These are phyloP conservation scores for Barnettozyma pratensis DNA, from an alignment of 805 yeast genomes.

Conservation along the genomic window DNA sequence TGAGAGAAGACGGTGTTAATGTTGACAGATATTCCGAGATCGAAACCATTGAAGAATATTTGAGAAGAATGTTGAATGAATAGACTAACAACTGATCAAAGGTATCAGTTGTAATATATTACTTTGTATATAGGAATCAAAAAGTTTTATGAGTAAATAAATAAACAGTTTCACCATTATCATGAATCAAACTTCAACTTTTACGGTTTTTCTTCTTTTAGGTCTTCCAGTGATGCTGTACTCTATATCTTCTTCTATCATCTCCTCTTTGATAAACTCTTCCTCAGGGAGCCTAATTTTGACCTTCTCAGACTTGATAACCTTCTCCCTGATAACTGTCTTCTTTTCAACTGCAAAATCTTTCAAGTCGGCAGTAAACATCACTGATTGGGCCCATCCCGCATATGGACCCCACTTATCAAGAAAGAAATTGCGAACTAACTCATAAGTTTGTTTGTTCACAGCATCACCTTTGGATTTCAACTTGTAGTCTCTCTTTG, in stretches of 20 bases:
- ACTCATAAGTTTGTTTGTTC: slow-evolving; percentile 28
- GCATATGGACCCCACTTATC: slow-evolving; percentile 85
- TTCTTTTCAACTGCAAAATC: slow-evolving; percentile 70
- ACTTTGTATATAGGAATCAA: slow-evolving; percentile 6
- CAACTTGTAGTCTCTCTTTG: slow-evolving; percentile 71
- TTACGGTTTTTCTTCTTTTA: slow-evolving; percentile 20
- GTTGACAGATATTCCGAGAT: slow-evolving; percentile 32
- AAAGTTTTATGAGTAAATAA: neutral
- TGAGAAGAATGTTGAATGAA: slow-evolving; percentile 15
- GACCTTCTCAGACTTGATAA: slow-evolving; percentile 14
- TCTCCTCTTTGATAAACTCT: slow-evolving; percentile 10
- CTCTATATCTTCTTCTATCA: slow-evolving; percentile 16
- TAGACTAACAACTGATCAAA: neutral
- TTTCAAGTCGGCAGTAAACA: slow-evolving; percentile 77
- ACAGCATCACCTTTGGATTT: slow-evolving; percentile 28
- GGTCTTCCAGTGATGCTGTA: slow-evolving; percentile 26
- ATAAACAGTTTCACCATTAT: neutral
- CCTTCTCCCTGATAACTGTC: slow-evolving; percentile 10
- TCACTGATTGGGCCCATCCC: slow-evolving; percentile 98
- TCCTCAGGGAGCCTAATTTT: slow-evolving; percentile 7
- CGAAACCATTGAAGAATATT: slow-evolving; percentile 27
- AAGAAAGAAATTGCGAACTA: slow-evolving; percentile 55
- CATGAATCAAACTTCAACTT: slow-evolving; percentile 1
- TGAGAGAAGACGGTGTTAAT: slow-evolving; percentile 37
- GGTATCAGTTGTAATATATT: neutral